These are phyloP conservation scores for Pseudonectria buxi DNA, from an alignment of 2,329 filamentous ascomycete species.

Conservation along the genomic window DNA sequence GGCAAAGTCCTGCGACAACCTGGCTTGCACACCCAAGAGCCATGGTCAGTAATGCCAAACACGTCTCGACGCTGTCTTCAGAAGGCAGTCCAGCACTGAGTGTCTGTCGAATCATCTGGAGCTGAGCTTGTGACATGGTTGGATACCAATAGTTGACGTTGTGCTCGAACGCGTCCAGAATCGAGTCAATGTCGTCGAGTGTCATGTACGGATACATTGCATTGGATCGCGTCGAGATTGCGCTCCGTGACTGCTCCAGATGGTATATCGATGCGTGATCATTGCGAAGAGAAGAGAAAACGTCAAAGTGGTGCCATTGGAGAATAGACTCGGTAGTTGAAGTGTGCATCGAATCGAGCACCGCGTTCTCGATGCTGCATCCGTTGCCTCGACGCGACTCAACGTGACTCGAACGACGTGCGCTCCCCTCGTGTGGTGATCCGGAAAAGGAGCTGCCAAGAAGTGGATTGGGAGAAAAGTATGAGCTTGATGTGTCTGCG, in stretches of 20 bases:
- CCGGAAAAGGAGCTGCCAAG: constrained; percentile 18
- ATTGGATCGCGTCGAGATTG: constrained; percentile 27
- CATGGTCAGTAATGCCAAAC: constrained; percentile 39
- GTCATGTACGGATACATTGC: constrained; percentile 37
- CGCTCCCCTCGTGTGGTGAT: constrained; percentile 14
- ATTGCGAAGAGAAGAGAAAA: constrained; percentile 35
- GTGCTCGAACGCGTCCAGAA: constrained; percentile 37
- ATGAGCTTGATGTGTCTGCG: constrained; percentile 3
- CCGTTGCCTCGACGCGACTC: constrained; percentile 14
- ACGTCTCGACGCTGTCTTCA: constrained; percentile 32
- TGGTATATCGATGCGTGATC: constrained; percentile 40
- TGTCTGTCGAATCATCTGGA: constrained; percentile 25
- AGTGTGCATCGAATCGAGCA: constrained; percentile 43
- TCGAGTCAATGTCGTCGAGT: constrained; percentile 33
- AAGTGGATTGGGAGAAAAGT: constrained; percentile 12
- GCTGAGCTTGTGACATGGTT: constrained; percentile 36
- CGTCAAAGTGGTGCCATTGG: constrained; percentile 43
- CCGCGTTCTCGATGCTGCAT: constrained; percentile 37
- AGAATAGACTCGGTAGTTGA: constrained; percentile 45
- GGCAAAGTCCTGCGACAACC: constrained; percentile 26
- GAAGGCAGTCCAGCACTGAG: constrained; percentile 29
- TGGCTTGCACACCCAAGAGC: constrained; percentile 42
- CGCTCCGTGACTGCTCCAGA: constrained; percentile 36
- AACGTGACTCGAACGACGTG: constrained; percentile 16
- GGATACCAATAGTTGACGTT: constrained; percentile 49